A percentile compares a stretch with the other conserved stretches of the same genome.
Conservation (phyloP, 192 early-diverging fungal species). For the Backusella australiensis region DNA sequence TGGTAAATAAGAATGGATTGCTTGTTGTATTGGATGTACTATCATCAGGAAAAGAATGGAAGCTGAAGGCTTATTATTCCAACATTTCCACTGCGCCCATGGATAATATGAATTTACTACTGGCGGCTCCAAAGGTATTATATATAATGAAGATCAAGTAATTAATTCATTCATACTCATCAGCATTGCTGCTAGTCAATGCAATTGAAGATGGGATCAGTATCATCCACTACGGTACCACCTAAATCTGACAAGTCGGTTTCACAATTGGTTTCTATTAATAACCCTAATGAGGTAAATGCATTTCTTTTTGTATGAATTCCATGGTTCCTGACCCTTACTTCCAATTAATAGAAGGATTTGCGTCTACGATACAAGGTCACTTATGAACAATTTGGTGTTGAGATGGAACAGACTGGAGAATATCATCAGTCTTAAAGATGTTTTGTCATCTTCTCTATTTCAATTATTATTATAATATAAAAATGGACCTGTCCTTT, state of each 20-base stretch:
- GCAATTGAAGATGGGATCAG: slow-evolving; percentile 39
- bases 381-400: slow-evolving; percentile 39
- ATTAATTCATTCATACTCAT: background rate
- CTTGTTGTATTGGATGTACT: slow-evolving; percentile 36
- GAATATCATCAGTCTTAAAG: background rate
- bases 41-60: background rate
- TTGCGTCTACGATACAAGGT: slow-evolving; percentile 44
- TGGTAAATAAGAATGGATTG: slow-evolving; percentile 44
- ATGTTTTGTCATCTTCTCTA: background rate
- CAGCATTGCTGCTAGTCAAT: slow-evolving; percentile 17
- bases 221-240: slow-evolving; percentile 37
- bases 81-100: slow-evolving; percentile 43
- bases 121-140: slow-evolving; percentile 46
- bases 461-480: background rate
- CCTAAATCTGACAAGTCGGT: slow-evolving; percentile 35
- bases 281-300: slow-evolving; percentile 19
- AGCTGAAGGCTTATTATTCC: slow-evolving; percentile 42
- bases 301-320: background rate
- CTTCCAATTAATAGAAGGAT: background rate
- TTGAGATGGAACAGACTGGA: slow-evolving; percentile 45
- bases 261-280: slow-evolving; percentile 36
- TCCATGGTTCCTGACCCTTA: background rate
- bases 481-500: background rate
- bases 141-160: background rate
- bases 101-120: slow-evolving; percentile 34